Percentiles rank a stretch among this genome's conserved stretches.
Conservation (phyloP, 495 filamentous ascomycete species). For the Aspergillus diversus region DNA sequence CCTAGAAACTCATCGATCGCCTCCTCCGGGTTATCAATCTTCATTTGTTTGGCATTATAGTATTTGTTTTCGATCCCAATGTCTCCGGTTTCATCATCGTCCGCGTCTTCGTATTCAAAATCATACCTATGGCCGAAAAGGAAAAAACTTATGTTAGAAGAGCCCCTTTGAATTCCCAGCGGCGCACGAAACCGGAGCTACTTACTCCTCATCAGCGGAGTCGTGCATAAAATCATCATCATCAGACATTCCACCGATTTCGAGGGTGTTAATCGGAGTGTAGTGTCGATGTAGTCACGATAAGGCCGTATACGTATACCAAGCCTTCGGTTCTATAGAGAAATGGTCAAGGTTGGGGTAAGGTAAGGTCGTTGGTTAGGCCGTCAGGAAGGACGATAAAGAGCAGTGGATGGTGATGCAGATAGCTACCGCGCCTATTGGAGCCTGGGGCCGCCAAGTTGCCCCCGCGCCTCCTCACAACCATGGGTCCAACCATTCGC, state of each 20-base stretch:
- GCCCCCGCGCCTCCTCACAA: slow-evolving; percentile 17
- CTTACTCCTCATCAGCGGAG: slow-evolving; percentile 82
- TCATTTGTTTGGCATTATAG: slow-evolving; percentile 98
- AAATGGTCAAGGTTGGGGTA: neutral
- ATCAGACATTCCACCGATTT: slow-evolving; percentile 75
- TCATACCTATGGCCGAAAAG: slow-evolving; percentile 67
- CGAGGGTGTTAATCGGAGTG: neutral
- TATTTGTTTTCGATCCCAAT: slow-evolving; percentile 99
- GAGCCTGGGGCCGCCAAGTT: slow-evolving; percentile 16
- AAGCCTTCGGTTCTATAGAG: too few species aligned
- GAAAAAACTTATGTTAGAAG: slow-evolving; percentile 16
- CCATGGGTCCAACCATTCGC: slow-evolving; percentile 2
- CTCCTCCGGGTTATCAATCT: slow-evolving; percentile 80
- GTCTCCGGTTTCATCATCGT: slow-evolving; percentile 84
- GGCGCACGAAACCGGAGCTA: slow-evolving; percentile 4
- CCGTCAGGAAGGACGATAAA: neutral
- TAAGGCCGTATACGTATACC: neutral
- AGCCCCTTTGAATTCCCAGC: neutral
- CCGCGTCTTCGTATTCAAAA: slow-evolving; percentile 94
- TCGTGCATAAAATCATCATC: slow-evolving; percentile 99
- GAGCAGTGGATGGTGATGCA: slow-evolving; percentile 2
- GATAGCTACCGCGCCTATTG: slow-evolving; percentile 26
- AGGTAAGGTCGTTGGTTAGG: neutral
- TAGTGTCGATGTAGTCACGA: neutral
- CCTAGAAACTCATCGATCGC: slow-evolving; percentile 91